Conservation (phyloP, 2,329 filamentous ascomycete species). For the Apiospora aurea region DNA sequence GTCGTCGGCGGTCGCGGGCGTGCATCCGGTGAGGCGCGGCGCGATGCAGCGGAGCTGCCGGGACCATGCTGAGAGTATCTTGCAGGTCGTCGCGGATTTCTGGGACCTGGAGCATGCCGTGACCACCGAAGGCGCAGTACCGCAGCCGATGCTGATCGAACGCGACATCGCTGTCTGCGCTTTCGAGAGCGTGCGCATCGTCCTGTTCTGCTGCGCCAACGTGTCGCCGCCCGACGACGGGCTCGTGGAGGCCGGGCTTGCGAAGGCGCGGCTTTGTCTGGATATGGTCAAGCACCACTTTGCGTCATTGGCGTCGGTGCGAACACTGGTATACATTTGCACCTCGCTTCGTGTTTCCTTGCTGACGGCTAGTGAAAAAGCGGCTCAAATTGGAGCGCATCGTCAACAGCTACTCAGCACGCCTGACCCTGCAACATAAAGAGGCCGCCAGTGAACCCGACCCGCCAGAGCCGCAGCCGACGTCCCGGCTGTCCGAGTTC, state of each 20-base stretch:
- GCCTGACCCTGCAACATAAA: slow-evolving; percentile 35
- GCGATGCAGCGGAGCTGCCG: slow-evolving; percentile 44
- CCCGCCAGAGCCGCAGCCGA: slow-evolving; percentile 29
- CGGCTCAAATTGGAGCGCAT: slow-evolving; percentile 39
- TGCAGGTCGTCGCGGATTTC: slow-evolving; percentile 43
- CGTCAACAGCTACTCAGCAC: slow-evolving; percentile 38
- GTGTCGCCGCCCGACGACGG: slow-evolving; percentile 30
- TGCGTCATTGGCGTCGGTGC: slow-evolving; percentile 39
- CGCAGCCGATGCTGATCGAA: slow-evolving; percentile 41
- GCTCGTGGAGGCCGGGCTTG: slow-evolving; percentile 35
- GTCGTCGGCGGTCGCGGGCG: slow-evolving; percentile 36
- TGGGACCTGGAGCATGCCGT: slow-evolving; percentile 25
- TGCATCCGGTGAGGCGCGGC: slow-evolving; percentile 39
- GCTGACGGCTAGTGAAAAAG: slow-evolving; percentile 28
- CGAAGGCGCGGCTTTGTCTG: slow-evolving; percentile 39
- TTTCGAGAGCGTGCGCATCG: slow-evolving; percentile 48
- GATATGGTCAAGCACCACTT: slow-evolving; percentile 38
- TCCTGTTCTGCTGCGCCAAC: slow-evolving; percentile 40
- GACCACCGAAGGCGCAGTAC: slow-evolving; percentile 28
- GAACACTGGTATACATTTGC: slow-evolving; percentile 36
- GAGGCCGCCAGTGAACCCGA: slow-evolving; percentile 35
- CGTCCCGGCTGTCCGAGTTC: slow-evolving; percentile 38
- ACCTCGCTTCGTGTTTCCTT: too few species aligned
- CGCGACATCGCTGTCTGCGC: slow-evolving; percentile 51
- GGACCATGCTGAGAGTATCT: slow-evolving; percentile 47